Conservation (phyloP, 352 stramenopile species). For the Pythium pectinolyticum region DNA sequence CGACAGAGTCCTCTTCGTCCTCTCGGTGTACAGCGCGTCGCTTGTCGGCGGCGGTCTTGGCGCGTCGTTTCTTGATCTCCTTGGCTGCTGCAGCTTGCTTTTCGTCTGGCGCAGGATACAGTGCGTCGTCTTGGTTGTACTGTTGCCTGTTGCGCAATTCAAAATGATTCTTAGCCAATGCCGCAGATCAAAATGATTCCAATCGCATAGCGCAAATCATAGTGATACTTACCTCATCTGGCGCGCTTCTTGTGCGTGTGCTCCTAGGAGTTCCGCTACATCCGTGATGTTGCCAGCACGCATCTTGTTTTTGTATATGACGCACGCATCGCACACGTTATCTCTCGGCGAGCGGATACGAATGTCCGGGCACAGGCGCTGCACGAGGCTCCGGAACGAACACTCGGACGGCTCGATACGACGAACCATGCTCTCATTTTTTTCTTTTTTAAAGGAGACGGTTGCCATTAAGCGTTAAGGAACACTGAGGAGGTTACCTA, state of each 20-base stretch:
- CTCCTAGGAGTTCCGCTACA: not conserved
- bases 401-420: constrained; percentile 2
- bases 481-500: too few species aligned
- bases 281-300: not conserved
- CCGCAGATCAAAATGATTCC: constrained; percentile 11
- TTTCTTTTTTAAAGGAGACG: too few species aligned
- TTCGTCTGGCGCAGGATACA: too few species aligned
- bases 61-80: too few species aligned
- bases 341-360: constrained; percentile 4
- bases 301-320: constrained; percentile 8
- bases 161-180: constrained; percentile 13
- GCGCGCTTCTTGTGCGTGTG: not conserved
- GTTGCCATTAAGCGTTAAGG: too few species aligned
- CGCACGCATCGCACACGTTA: constrained; percentile 10
- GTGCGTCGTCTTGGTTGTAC: constrained; percentile 8
- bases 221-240: constrained; percentile 14
- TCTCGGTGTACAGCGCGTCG: too few species aligned
- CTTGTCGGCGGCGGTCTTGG: too few species aligned
- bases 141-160: not conserved
- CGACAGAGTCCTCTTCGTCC: too few species aligned
- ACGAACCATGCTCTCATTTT: constrained; percentile 2
- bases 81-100: too few species aligned
- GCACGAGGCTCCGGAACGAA: not conserved
- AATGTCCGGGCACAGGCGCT: constrained; percentile 1
- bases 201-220: too few species aligned